A percentile compares a stretch with the other conserved stretches of the same genome.
phyloP scores from a whole-genome alignment of 257 asterid genomes.

The Hygrophila difformis region DNA sequence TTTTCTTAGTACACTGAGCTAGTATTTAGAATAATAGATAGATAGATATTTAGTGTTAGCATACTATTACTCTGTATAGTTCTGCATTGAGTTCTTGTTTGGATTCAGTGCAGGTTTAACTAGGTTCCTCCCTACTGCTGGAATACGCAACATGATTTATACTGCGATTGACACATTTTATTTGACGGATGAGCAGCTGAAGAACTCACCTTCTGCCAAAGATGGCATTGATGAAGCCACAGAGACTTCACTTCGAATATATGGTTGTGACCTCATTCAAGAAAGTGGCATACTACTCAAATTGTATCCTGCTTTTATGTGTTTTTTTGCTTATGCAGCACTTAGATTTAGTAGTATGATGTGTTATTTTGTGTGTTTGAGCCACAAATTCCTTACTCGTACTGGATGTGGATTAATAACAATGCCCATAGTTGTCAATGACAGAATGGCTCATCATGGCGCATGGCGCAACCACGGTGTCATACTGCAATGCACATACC shows the following conservation, averaged over 20 bases:
- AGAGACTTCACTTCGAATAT: conserved; percentile 74
- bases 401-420: background rate
- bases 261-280: conserved; percentile 94
- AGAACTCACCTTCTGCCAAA: conserved; percentile 67
- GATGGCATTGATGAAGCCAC: conserved; percentile 82
- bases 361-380: background rate
- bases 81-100: background rate
- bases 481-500: too few species aligned
- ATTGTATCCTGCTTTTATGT: conserved; percentile 58
- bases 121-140: conserved; percentile 15
- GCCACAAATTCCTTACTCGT: background rate
- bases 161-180: conserved; percentile 89
- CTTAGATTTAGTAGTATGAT: background rate
- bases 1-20: too few species aligned
- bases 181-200: conserved; percentile 69
- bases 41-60: too few species aligned
- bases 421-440: too few species aligned
- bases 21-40: too few species aligned
- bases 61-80: too few species aligned
- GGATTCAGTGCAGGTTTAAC: conserved; percentile 19
- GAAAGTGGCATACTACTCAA: conserved; percentile 88
- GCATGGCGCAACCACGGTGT: too few species aligned
- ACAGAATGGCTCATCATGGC: too few species aligned
- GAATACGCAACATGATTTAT: conserved; percentile 52
- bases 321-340: conserved; percentile 2